Conservation (phyloP, 495 filamentous ascomycete species). For the Penicillium malachiteum region DNA sequence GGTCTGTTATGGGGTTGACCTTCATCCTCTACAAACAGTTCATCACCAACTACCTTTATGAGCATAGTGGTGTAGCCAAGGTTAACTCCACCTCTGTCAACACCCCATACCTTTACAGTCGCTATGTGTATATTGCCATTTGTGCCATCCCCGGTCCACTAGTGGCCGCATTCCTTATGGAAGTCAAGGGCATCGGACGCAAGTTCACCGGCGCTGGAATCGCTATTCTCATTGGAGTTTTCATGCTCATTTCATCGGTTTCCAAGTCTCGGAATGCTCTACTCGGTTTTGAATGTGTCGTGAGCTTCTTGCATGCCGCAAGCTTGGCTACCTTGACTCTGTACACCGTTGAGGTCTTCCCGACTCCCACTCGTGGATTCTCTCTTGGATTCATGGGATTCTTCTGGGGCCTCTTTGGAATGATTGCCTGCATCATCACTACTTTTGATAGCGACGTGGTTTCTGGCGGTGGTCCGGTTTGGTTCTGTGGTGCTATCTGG, state of each 20-base stretch:
- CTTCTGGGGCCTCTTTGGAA: constrained; percentile 19
- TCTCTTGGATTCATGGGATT: constrained; percentile 2
- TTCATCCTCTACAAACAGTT: constrained; percentile 13
- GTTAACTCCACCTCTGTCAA: background rate
- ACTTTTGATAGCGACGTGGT: constrained; percentile 10
- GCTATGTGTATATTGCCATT: constrained; percentile 7
- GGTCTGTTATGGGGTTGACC: constrained; percentile 14
- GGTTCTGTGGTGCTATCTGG: constrained; percentile 26
- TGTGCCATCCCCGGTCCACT: constrained; percentile 14
- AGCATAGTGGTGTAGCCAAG: background rate
- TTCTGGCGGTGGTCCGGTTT: constrained; percentile 14
- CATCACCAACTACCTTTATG: constrained; percentile 14
- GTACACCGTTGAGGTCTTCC: constrained; percentile 6
- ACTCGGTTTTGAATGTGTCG: constrained; percentile 3
- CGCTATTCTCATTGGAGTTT: background rate
- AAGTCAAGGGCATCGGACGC: constrained; percentile 12
- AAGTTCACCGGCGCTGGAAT: constrained; percentile 13
- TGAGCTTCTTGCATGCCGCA: constrained; percentile 2
- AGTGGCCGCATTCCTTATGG: constrained; percentile 6
- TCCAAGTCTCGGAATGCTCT: constrained; percentile 1
- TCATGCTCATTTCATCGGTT: constrained; percentile 1
- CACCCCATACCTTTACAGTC: constrained; percentile 12
- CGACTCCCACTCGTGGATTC: constrained; percentile 7
- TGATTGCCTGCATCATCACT: constrained; percentile 16
- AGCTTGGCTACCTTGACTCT: background rate